Percentiles rank a stretch among this genome's conserved stretches.
Conservation (phyloP, 495 filamentous ascomycete genomes). For the Hypoxylon fuscum region DNA sequence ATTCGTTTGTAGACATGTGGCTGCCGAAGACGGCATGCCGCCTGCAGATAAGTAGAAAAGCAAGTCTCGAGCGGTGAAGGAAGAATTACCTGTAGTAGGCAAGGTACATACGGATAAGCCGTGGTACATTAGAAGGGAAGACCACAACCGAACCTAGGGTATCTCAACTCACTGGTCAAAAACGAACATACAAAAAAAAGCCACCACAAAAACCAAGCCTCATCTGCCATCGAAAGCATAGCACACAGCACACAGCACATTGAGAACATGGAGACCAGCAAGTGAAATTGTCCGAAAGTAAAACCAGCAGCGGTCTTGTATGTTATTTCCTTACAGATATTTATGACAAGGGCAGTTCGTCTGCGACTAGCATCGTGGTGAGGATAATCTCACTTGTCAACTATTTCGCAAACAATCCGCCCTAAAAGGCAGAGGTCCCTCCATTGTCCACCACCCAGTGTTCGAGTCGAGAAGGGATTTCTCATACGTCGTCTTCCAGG, state of each 20-base stretch:
- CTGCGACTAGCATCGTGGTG: not conserved
- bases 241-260: slow-evolving; percentile 3
- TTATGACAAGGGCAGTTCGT: slow-evolving; percentile 21
- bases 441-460: not conserved
- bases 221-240: not conserved
- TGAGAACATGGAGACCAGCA: slow-evolving; percentile 12
- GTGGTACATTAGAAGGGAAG: too few species aligned
- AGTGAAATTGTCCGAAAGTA: slow-evolving; percentile 4
- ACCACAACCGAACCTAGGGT: too few species aligned
- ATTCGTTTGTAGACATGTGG: slow-evolving; percentile 8
- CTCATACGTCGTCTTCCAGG: slow-evolving; percentile 85
- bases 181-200: too few species aligned
- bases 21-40: slow-evolving; percentile 13
- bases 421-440: slow-evolving; percentile 6
- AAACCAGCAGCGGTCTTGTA: slow-evolving; percentile 11
- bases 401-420: slow-evolving; percentile 21
- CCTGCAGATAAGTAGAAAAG: not conserved
- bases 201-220: too few species aligned
- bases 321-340: slow-evolving; percentile 37
- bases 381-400: slow-evolving; percentile 5
- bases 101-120: not conserved
- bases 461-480: not conserved
- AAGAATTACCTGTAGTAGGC: too few species aligned
- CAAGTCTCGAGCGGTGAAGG: slow-evolving; percentile 23
- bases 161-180: too few species aligned